Conservation (phyloP, 1,284 basidiomycete species). For the Pseudozyma hubeiensis region DNA sequence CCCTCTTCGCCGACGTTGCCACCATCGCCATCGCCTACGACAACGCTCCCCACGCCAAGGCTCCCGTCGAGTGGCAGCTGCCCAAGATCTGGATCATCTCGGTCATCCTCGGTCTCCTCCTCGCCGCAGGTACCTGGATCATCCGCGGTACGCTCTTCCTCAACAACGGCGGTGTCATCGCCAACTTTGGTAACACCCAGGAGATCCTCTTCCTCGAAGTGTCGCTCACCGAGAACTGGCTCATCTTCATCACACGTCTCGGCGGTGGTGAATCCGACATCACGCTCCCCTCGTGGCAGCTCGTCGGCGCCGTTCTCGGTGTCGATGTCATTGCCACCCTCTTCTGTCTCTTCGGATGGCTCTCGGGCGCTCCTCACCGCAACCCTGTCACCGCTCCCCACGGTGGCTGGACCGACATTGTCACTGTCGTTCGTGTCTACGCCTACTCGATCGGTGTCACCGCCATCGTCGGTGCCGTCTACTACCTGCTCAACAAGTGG, state of each 20-base stretch:
- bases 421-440: constrained; percentile 73
- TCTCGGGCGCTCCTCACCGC: constrained; percentile 71
- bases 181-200: constrained; percentile 73
- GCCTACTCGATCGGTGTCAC: constrained; percentile 72
- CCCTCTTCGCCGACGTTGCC: constrained; percentile 73
- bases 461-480: constrained; percentile 71
- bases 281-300: constrained; percentile 72
- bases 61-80: constrained; percentile 75
- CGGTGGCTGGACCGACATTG: constrained; percentile 72
- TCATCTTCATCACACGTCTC: constrained; percentile 72
- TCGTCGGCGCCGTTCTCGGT: constrained; percentile 72
- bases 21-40: constrained; percentile 74
- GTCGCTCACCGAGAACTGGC: constrained; percentile 74
- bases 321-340: constrained; percentile 73
- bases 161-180: constrained; percentile 72
- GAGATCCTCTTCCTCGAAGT: constrained; percentile 74
- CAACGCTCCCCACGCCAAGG: constrained; percentile 72
- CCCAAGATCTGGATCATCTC: constrained; percentile 75
- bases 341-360: constrained; percentile 73
- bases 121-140: constrained; percentile 74
- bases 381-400: constrained; percentile 68
- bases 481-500: constrained; percentile 70
- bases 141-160: constrained; percentile 73
- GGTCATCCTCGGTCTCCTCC: constrained; percentile 70
- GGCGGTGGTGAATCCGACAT: constrained; percentile 68